A percentile compares a stretch with the other conserved stretches of the same genome.
phyloP scores from a whole-genome alignment of 495 filamentous ascomycete genomes.

The Penicillium coprophilum region DNA sequence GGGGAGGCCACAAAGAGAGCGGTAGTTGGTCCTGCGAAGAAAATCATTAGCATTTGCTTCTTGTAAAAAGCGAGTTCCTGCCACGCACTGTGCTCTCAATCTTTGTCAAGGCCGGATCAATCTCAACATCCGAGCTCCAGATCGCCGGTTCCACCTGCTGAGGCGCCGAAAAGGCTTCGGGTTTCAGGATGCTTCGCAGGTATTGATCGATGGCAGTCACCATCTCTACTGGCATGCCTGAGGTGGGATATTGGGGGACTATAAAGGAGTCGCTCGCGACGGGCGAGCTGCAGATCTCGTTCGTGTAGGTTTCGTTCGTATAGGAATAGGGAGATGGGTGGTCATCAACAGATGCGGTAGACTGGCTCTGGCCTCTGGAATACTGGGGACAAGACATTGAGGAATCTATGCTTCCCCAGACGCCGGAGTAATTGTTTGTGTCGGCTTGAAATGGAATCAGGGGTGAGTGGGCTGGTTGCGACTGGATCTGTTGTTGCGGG shows the following conservation, averaged over 20 bases:
- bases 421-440: background rate
- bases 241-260: background rate
- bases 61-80: background rate
- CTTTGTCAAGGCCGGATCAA: slow-evolving; percentile 6
- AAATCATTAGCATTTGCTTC: background rate
- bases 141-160: background rate
- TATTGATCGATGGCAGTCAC: slow-evolving; percentile 5
- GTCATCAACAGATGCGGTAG: background rate
- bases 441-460: background rate
- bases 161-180: background rate
- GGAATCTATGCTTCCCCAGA: slow-evolving; percentile 11
- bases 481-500: background rate
- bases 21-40: background rate
- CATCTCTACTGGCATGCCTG: slow-evolving; percentile 10
- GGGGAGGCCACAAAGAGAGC: slow-evolving; percentile 5
- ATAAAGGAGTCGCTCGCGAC: slow-evolving; percentile 1
- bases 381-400: background rate
- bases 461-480: background rate
- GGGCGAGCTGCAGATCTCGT: slow-evolving; percentile 8
- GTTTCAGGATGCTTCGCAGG: slow-evolving; percentile 8
- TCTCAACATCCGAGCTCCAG: slow-evolving; percentile 6
- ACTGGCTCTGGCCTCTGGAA: slow-evolving; percentile 1
- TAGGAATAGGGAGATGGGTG: slow-evolving; percentile 8
- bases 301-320: slow-evolving; percentile 6
- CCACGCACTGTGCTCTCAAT: background rate